Percentiles rank a stretch among this genome's conserved stretches.
Conservation (phyloP, 2,329 filamentous ascomycete genomes). For the Tolypocladium ophioglossoides region DNA sequence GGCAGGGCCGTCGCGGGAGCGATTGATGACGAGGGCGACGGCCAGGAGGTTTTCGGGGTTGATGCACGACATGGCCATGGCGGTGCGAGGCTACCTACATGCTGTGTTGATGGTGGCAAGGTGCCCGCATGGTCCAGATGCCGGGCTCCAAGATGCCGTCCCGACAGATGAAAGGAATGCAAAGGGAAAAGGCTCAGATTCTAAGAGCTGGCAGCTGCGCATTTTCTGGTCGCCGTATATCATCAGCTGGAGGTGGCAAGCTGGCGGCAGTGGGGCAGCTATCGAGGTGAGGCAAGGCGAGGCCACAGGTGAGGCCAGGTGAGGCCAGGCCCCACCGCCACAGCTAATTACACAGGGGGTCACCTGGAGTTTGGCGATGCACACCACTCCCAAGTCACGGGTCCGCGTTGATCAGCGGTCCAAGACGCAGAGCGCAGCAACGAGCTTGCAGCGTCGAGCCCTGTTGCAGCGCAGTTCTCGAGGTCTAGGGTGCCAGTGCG, state of each 20-base stretch:
- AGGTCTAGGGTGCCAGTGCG: background rate
- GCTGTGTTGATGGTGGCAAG: background rate
- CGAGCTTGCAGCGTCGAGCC: background rate
- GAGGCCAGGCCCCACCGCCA: too few relatives aligned
- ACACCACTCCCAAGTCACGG: background rate
- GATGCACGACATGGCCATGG: slow-evolving; percentile 34
- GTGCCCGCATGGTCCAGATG: background rate
- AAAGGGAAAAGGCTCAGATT: background rate
- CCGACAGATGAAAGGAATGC: too few relatives aligned
- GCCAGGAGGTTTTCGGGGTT: slow-evolving; percentile 51
- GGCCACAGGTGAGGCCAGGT: background rate
- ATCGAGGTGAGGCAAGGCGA: background rate
- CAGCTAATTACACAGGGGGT: too few relatives aligned
- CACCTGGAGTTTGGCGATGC: too few relatives aligned
- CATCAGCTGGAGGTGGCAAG: background rate
- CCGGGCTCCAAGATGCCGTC: background rate
- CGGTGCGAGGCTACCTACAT: background rate
- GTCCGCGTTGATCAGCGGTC: background rate
- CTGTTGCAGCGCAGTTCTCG: background rate
- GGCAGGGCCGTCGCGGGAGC: slow-evolving; percentile 66
- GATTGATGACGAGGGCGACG: slow-evolving; percentile 62
- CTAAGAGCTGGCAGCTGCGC: background rate
- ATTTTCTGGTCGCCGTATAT: background rate
- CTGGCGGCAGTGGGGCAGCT: background rate
- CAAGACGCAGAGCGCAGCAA: background rate